Evolutionary conservation across 2,329 filamentous ascomycete species (phyloP).

Genomic region (Clarireedia monteithiana): DNA sequence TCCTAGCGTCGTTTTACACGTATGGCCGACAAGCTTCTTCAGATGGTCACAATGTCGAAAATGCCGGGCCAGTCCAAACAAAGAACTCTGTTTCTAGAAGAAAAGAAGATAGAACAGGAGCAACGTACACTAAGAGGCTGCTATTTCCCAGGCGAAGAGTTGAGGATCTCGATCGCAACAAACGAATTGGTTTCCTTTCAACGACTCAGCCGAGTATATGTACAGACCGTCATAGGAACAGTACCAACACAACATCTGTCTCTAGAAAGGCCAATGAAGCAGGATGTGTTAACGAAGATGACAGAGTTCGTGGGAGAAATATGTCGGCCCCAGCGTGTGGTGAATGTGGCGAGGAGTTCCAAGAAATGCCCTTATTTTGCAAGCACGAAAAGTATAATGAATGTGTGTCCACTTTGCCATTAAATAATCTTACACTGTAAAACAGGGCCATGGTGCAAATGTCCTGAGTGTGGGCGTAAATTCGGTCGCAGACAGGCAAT

Average conservation of each 20-base stretch:
- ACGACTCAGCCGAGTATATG: neutral
- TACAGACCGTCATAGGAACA: neutral
- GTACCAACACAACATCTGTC: too few relatives aligned
- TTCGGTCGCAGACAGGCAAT: neutral
- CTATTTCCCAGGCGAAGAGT: neutral
- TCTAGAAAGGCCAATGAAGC: neutral
- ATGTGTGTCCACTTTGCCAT: neutral
- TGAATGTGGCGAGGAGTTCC: neutral
- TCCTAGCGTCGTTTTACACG: constrained; percentile 6
- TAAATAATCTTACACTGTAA: too few relatives aligned
- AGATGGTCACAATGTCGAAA: neutral
- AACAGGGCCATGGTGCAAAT: neutral
- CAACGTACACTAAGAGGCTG: constrained; percentile 2
- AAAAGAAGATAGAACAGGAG: neutral
- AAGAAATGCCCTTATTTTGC: neutral
- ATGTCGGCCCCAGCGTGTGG: neutral
- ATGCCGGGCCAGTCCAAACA: neutral
- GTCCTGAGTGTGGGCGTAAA: neutral
- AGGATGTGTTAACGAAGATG: neutral
- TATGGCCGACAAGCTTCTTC: neutral
- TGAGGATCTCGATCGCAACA: neutral
- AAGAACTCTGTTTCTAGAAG: neutral
- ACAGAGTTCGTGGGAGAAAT: neutral
- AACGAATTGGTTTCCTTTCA: too few relatives aligned
- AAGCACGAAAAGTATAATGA: neutral